Evolutionary conservation across 306 rosid genomes (phyloP).

Genomic region (Bauhinia variegata): DNA sequence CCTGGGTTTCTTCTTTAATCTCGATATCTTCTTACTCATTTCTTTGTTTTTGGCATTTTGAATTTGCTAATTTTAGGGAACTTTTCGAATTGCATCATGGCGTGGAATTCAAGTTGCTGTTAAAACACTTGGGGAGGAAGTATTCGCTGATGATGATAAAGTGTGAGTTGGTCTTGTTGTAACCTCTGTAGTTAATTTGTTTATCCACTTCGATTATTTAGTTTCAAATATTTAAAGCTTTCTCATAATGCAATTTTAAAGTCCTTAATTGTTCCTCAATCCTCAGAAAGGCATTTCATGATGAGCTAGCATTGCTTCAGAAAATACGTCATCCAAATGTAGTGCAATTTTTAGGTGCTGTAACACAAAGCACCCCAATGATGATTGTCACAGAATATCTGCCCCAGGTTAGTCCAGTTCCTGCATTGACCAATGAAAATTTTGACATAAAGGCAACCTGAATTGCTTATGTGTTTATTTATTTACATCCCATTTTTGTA

Average conservation of each 20-base stretch:
- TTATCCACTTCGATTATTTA: conserved; percentile 21
- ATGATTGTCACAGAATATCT: conserved; percentile 90
- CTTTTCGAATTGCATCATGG: conserved; percentile 75
- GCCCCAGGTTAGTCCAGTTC: conserved; percentile 61
- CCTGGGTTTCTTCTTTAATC: conserved; percentile 5
- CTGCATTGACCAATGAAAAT: conserved; percentile 18
- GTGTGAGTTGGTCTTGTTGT: conserved; percentile 70
- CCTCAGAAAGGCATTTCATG: conserved; percentile 86
- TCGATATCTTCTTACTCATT: background rate
- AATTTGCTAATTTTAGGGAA: conserved; percentile 57
- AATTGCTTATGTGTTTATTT: background rate
- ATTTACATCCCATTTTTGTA: background rate
- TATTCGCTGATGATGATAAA: conserved; percentile 74
- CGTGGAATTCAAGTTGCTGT: conserved; percentile 90
- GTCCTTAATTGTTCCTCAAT: conserved; percentile 13
- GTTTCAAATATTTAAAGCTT: conserved; percentile 16
- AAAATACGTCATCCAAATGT: conserved; percentile 92
- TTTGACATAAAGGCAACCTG: background rate
- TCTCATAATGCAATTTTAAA: conserved; percentile 2
- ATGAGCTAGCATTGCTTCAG: conserved; percentile 87
- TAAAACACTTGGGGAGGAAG: conserved; percentile 74
- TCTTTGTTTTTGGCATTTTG: conserved; percentile 19
- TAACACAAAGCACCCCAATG: conserved; percentile 93
- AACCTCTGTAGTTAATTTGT: conserved; percentile 21
- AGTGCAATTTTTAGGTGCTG: conserved; percentile 96